A percentile compares a stretch with the other conserved stretches of the same genome.
Conservation (phyloP, 805 yeast species). For the Schizosaccharomyces osmophilus region DNA sequence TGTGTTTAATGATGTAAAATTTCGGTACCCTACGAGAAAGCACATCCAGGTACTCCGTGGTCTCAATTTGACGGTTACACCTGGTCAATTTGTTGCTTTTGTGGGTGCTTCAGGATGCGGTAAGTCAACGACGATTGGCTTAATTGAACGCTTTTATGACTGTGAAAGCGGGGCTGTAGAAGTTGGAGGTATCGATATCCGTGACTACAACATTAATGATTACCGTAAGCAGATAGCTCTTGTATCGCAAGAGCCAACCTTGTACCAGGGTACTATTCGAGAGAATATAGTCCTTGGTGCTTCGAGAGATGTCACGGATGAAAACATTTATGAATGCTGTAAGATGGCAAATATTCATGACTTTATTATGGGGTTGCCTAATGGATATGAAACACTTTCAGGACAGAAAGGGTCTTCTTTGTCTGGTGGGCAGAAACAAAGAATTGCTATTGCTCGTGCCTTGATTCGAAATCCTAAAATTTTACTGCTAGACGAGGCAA, state of each 20-base stretch:
- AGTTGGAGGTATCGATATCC: slow-evolving; percentile 24
- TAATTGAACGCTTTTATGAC: slow-evolving; percentile 32
- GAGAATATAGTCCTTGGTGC: slow-evolving; percentile 37
- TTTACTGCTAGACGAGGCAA: slow-evolving; percentile 33
- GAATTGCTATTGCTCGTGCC: slow-evolving; percentile 40
- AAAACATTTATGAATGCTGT: slow-evolving; percentile 20
- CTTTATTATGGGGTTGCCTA: slow-evolving; percentile 29
- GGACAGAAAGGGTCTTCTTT: slow-evolving; percentile 26
- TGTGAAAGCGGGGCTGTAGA: slow-evolving; percentile 23
- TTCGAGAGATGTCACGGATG: slow-evolving; percentile 14
- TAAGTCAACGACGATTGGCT: slow-evolving; percentile 22
- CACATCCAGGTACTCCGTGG: slow-evolving; percentile 12
- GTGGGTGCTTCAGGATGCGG: slow-evolving; percentile 63
- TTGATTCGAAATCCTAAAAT: slow-evolving; percentile 31
- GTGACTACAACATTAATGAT: slow-evolving; percentile 24
- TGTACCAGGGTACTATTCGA: slow-evolving; percentile 57
- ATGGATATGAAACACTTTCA: slow-evolving; percentile 27
- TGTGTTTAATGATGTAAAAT: slow-evolving; percentile 18
- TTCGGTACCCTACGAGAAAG: slow-evolving; percentile 13
- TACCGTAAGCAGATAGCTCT: slow-evolving; percentile 30
- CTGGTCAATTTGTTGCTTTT: slow-evolving; percentile 67
- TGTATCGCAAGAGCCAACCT: slow-evolving; percentile 31
- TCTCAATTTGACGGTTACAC: slow-evolving; percentile 21
- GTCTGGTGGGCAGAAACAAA: slow-evolving; percentile 43
- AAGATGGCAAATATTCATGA: slow-evolving; percentile 26